Base-by-base conservation (phyloP, 768 basidiomycete species). In the Atractiella rhizophila region DNA sequence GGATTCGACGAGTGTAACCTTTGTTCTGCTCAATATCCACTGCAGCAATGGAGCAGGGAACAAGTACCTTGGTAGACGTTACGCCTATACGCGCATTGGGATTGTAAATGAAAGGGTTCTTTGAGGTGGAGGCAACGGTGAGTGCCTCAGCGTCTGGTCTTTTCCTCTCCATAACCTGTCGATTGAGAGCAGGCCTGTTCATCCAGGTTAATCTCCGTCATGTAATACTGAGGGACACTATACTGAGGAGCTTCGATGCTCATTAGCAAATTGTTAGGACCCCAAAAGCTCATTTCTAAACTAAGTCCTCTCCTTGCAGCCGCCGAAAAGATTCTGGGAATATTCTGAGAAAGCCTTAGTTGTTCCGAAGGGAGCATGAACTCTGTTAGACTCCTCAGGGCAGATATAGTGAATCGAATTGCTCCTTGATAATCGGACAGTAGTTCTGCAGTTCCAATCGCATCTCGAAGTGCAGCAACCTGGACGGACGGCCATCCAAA, bases 401-500 rank as follows among this genome's bases (percentile, higher is more conserved):
- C 73, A 2, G 82, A 80, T n/a, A 82, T 61, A n/a, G 77, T 70
- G 57, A 86, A 82, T 42, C 78, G 77, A 12, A 83, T 74, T 35
- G 91, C 77, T 3, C 76, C 67, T 29, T 72, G 65, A 51, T 80
- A 73, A 59, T 96, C 88, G 86, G 51, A 11, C 9, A 31, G 44
- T 38, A 42, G 37, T 34, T 32, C 20, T 26, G 4, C 11, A 31
- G 28, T 73, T 0, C 77, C 74, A 18, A 94, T 73, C 1, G 83
- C 81, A 56, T 96, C 91, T 28, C 82, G 69, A 18, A 94, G 66
- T n/a, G 86, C 71, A 19, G 82, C 83, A 15, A 94, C 70, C 62
- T 91, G 88, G 29, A 98, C 63, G 56, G 85, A 81, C 3, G 85
- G 76, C 88, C 88, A 96, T 4, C 91, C 91, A 55, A 73, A 79